Conservation (phyloP, 345 rosid species). For the Salix suchowensis region DNA sequence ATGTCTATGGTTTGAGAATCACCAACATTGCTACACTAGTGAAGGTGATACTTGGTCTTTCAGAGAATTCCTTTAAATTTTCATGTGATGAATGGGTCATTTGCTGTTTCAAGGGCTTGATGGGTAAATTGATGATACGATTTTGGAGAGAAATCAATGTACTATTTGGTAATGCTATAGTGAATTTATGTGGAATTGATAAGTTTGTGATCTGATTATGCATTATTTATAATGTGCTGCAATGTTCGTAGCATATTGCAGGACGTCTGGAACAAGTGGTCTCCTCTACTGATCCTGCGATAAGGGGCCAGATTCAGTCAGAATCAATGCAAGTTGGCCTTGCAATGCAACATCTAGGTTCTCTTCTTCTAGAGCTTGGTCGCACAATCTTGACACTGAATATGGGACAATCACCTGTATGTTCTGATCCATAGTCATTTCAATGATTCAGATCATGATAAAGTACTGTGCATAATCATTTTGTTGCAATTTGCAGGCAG, state of each 20-base stretch:
- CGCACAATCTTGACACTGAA: slow-evolving; percentile 75
- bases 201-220: slow-evolving; percentile 38
- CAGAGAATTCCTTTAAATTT: not conserved
- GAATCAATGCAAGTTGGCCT: slow-evolving; percentile 69
- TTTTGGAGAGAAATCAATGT: not conserved
- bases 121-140: not conserved
- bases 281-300: slow-evolving; percentile 51
- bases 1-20: not conserved
- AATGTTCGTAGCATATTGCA: slow-evolving; percentile 74
- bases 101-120: not conserved
- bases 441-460: not conserved
- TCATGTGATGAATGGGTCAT: not conserved
- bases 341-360: slow-evolving; percentile 83
- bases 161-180: not conserved
- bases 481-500: slow-evolving; percentile 43
- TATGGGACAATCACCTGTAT: slow-evolving; percentile 77
- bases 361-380: slow-evolving; percentile 93
- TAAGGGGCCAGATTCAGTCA: slow-evolving; percentile 69
- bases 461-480: not conserved
- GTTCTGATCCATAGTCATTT: slow-evolving; percentile 6
- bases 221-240: slow-evolving; percentile 42
- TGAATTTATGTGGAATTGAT: not conserved
- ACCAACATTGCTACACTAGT: not conserved
- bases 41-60: not conserved
- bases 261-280: slow-evolving; percentile 75